These are phyloP conservation scores for Cyberlindnera maritima DNA, from an alignment of 805 yeast species.

Conservation along the genomic window DNA sequence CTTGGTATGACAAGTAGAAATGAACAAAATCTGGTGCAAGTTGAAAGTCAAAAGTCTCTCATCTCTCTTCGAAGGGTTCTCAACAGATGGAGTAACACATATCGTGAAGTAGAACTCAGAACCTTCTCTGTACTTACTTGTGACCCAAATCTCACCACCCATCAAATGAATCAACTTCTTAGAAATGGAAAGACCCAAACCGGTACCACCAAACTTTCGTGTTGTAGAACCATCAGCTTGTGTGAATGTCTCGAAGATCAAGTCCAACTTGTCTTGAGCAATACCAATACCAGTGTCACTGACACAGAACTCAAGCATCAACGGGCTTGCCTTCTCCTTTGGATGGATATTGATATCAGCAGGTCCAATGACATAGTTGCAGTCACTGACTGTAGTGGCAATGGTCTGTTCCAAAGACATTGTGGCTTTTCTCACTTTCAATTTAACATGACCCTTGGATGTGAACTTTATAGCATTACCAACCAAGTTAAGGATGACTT, in stretches of 20 bases:
- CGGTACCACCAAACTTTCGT: slow-evolving; percentile 91
- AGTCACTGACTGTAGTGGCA: slow-evolving; percentile 27
- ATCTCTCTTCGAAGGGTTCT: slow-evolving; percentile 56
- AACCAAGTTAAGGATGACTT: slow-evolving; percentile 79
- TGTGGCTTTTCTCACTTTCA: slow-evolving; percentile 62
- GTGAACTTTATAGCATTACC: slow-evolving; percentile 92
- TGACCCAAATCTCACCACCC: slow-evolving; percentile 95
- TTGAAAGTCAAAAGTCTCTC: slow-evolving; percentile 72
- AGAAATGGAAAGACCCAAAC: slow-evolving; percentile 83
- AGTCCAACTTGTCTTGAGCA: slow-evolving; percentile 76
- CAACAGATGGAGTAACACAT: slow-evolving; percentile 68
- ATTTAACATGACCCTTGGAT: slow-evolving; percentile 74
- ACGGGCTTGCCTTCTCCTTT: slow-evolving; percentile 28
- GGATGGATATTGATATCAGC: slow-evolving; percentile 22
- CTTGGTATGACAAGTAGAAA: slow-evolving; percentile 59
- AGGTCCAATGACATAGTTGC: slow-evolving; percentile 28
- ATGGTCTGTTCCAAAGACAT: slow-evolving; percentile 25
- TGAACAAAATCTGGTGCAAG: slow-evolving; percentile 65
- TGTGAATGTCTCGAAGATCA: slow-evolving; percentile 86
- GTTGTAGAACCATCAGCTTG: slow-evolving; percentile 95
- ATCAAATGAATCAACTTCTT: slow-evolving; percentile 82
- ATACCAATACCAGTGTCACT: slow-evolving; percentile 92
- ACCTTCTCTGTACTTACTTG: slow-evolving; percentile 76
- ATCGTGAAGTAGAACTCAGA: slow-evolving; percentile 82
- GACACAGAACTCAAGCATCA: slow-evolving; percentile 76